Base-by-base conservation (phyloP, 2,329 filamentous ascomycete species). In the Cadophora sp. region DNA sequence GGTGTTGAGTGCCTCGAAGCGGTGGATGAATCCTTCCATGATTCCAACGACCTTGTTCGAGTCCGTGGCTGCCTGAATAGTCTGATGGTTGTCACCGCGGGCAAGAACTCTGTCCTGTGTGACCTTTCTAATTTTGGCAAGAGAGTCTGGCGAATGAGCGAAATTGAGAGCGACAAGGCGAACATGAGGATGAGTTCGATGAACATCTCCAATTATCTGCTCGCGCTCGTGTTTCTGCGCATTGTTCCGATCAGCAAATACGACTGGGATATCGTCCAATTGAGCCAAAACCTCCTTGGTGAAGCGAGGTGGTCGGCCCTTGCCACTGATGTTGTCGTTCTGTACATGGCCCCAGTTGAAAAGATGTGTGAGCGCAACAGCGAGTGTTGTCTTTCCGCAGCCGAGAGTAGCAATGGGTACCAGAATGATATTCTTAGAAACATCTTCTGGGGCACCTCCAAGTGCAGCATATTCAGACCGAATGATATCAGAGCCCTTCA, bases 11-110 rank as follows among this genome's bases (percentile, higher is more conserved):
- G 90, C 87, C 80, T 99, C 91, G 76, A 97, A 98, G 43, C 96
- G 89, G 14, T 87, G 79, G 71, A 99, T 84, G 80, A 99, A 99
- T 3, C 93, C 93, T 73, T 97, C 92, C 96, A 99, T 98, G 73
- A 99, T 97, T 5, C 88, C 87, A 56, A 96, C 83, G 64, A 96
- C 92, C 78, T 97, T 95, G 20, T 84, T 81, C 56, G 83, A 80
- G 53, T 91, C 87, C 65, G 92, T 91, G 55, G 87, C 91, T 13
- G 95, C 94, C 75, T 96, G 94, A 67, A 99, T 98, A 0, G 96
- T 99, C 80, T 99, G 96, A 78, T 99, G 96, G 75, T 98, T 98
- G 78, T 99, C 94, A 16, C 96, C 96, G 24, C 96, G 91, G 6
- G 88, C 85, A 22, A 97, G 81, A 0, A 99, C 93, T 59, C 96